Evolutionary conservation across 1,284 basidiomycete genomes (phyloP).

Genomic region (Irpex lacteus): DNA sequence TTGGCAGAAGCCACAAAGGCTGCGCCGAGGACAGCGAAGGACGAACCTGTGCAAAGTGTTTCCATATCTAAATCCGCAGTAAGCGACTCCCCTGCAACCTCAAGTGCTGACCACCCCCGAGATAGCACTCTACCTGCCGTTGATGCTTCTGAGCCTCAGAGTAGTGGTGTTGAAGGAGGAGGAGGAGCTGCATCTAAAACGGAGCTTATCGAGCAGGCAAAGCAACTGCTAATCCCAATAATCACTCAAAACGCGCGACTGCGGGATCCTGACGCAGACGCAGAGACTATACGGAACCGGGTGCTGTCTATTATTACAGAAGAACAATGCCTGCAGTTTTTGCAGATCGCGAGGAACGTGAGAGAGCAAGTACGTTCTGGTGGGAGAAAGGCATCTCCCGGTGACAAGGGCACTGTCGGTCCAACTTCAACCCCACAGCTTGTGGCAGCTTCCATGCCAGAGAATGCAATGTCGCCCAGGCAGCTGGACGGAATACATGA

Average conservation of each 20-base stretch:
- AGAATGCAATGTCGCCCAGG: background rate
- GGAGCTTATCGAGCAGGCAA: slow-evolving; percentile 14
- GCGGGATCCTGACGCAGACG: slow-evolving; percentile 21
- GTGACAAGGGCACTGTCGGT: background rate
- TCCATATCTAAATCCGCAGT: slow-evolving; percentile 8
- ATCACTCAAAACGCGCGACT: slow-evolving; percentile 22
- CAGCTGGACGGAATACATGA: background rate
- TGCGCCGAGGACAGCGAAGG: background rate
- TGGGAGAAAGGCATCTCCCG: background rate
- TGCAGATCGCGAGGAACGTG: slow-evolving; percentile 20
- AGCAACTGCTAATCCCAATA: slow-evolving; percentile 21
- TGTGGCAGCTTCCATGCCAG: background rate
- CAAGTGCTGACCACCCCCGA: background rate
- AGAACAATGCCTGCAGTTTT: slow-evolving; percentile 23
- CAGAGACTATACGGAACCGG: slow-evolving; percentile 16
- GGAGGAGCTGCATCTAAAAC: background rate
- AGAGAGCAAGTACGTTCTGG: slow-evolving; percentile 16
- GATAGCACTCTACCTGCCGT: background rate
- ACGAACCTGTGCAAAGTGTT: background rate
- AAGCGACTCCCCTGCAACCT: slow-evolving; percentile 4
- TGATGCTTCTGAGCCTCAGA: background rate
- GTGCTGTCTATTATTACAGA: slow-evolving; percentile 22
- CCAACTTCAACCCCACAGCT: background rate
- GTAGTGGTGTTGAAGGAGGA: background rate
- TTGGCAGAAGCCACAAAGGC: slow-evolving; percentile 5